Evolutionary conservation across 805 yeast species (phyloP), one percentile per base, ranked within the genome.

Genomic region (Suhomyces sp.): DNA sequence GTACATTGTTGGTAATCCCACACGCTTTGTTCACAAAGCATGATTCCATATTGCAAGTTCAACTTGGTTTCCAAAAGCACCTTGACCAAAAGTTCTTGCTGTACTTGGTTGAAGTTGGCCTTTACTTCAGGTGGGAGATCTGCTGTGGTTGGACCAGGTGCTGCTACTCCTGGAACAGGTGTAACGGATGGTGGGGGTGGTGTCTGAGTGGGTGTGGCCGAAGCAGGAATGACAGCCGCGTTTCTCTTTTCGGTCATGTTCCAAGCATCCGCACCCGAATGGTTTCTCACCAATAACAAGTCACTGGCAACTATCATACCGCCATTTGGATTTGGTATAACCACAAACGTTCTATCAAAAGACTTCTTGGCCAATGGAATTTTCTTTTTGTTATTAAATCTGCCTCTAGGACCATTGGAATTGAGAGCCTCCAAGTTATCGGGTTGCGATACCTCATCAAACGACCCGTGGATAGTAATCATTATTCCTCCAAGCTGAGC

Each of bases 241-340:
- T 39, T 27, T 4, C 59, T 44, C 12, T 50, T 37, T 12, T 53
- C 53, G n/a, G 59, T 45, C 22, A 63, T 62, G 22, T 59, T 60
- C 92, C 93, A 89, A 0, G 89, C 79, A 24, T 79, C 75, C 21
- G 69, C 59, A 3, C 81, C 83, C 1, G 84, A 76, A 57, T 72
- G 78, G 6, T 85, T 78, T 56, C 96, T 82, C 3, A 94, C 69
- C 13, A 84, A 76, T 48, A 94, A 73, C 64, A 89, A 66, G 68
- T 94, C 99, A 31, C 96, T 86, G 13, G 96, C 97, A 27, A 94
- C 83, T n/a, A 90, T 74, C 74, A 89, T 82, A 27, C 82, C 72
- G 4, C 91, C 87, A 51, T 79, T 78, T 15, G 84, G 80, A 12
- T 85, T 86, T 1, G 85, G 85, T 12, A 88, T 84, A 1, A 91